Evolutionary conservation across 441 rosid genomes (phyloP).

Genomic region (Monsonia emarginata): DNA sequence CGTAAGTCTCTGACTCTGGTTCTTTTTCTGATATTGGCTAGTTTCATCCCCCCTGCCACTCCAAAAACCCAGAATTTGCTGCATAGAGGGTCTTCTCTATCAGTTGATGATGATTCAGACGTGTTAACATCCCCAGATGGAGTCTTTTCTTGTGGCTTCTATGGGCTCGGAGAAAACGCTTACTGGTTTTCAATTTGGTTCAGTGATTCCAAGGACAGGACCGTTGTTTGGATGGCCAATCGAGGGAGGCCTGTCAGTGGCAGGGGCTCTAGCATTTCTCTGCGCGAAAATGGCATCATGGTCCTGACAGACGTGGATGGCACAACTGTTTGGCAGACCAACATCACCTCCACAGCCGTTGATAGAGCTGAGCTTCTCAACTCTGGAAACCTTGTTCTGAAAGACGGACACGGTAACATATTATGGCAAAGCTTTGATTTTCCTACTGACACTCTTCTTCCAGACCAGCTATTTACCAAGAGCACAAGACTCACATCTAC

Average conservation of each 20-base stretch:
- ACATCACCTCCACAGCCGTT: conserved; percentile 18
- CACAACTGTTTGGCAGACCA: conserved; percentile 25
- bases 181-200: conserved; percentile 41
- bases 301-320: conserved; percentile 35
- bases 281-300: conserved; percentile 24
- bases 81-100: conserved; percentile 23
- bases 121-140: conserved; percentile 22
- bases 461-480: conserved; percentile 29
- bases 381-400: conserved; percentile 35
- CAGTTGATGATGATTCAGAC: conserved; percentile 22
- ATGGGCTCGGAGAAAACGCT: conserved; percentile 29
- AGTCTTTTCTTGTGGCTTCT: conserved; percentile 37
- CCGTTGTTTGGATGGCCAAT: conserved; percentile 44
- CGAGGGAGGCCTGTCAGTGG: conserved; percentile 36
- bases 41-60: neutral
- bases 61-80: conserved; percentile 17
- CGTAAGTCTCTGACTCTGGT: too few relatives aligned
- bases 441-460: conserved; percentile 42
- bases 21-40: too few relatives aligned
- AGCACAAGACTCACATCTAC: conserved; percentile 25
- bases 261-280: conserved; percentile 29
- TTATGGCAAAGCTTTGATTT: conserved; percentile 44
- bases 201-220: conserved; percentile 22
- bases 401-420: conserved; percentile 1
- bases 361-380: conserved; percentile 25